These are phyloP conservation scores for Malassezia equina DNA, from an alignment of 1,284 basidiomycete genomes.

Conservation along the genomic window DNA sequence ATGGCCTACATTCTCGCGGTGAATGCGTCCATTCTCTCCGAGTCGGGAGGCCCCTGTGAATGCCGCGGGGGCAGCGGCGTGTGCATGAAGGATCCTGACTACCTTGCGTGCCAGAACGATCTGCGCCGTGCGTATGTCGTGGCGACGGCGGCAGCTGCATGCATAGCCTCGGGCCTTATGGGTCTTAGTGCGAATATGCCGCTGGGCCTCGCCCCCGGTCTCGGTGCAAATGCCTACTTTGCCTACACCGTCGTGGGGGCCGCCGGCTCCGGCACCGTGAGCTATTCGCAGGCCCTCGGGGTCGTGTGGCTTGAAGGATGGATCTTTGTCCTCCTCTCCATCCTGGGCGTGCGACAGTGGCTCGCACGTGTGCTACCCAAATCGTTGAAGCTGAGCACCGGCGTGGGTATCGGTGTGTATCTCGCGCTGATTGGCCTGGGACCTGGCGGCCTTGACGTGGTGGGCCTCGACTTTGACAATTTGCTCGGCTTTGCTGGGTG, in stretches of 20 bases:
- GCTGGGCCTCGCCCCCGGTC: constrained; percentile 56
- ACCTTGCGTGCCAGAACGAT: constrained; percentile 49
- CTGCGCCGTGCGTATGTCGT: constrained; percentile 47
- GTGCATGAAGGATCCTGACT: constrained; percentile 55
- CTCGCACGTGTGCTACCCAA: constrained; percentile 76
- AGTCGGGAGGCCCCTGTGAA: constrained; percentile 70
- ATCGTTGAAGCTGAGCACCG: constrained; percentile 71
- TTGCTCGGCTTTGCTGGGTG: constrained; percentile 75
- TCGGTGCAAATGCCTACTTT: constrained; percentile 71
- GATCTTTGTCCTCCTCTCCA: constrained; percentile 70
- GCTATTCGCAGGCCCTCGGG: constrained; percentile 70
- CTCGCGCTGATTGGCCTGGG: constrained; percentile 51
- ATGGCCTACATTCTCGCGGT: constrained; percentile 55
- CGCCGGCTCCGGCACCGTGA: constrained; percentile 64
- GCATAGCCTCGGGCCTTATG: constrained; percentile 69
- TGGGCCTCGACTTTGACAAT: constrained; percentile 64
- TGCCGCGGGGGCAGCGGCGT: constrained; percentile 53
- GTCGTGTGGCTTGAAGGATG: constrained; percentile 65
- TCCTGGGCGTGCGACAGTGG: constrained; percentile 81
- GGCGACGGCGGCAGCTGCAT: constrained; percentile 64
- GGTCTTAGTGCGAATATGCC: constrained; percentile 73
- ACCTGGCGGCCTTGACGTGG: constrained; percentile 64
- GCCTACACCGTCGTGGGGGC: constrained; percentile 77
- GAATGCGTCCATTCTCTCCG: constrained; percentile 58
- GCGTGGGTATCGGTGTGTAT: constrained; percentile 75